Conservation (phyloP, 2,329 filamentous ascomycete species). For the Pseudopyricularia javanii region DNA sequence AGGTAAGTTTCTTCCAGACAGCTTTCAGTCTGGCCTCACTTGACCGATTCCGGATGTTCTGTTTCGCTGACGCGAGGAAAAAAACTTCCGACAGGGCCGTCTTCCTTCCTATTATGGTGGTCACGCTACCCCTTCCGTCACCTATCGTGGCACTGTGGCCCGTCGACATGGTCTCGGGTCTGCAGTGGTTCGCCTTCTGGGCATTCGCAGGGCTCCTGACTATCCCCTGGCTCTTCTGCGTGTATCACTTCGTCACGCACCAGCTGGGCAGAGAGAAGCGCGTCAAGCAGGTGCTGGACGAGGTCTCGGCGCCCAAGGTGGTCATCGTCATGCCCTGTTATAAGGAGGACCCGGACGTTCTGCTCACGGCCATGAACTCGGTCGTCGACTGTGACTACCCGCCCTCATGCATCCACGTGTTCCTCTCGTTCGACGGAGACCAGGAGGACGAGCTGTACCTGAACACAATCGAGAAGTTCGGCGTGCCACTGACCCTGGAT, state of each 20-base stretch:
- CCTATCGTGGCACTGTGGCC: slow-evolving; percentile 66
- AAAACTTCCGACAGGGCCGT: slow-evolving; percentile 44
- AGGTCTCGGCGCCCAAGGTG: slow-evolving; percentile 78
- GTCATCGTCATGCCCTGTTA: slow-evolving; percentile 97
- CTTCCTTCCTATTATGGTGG: slow-evolving; percentile 88
- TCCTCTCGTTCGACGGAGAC: slow-evolving; percentile 89
- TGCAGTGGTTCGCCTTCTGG: slow-evolving; percentile 97
- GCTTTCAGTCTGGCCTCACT: neutral
- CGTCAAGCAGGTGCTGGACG: slow-evolving; percentile 75
- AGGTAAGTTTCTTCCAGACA: neutral
- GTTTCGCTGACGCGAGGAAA: neutral
- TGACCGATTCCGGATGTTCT: neutral
- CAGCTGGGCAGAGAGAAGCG: slow-evolving; percentile 70
- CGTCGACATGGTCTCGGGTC: slow-evolving; percentile 47
- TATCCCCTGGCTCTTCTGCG: slow-evolving; percentile 83
- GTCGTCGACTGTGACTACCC: slow-evolving; percentile 92
- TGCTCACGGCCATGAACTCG: slow-evolving; percentile 79
- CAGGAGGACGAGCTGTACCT: slow-evolving; percentile 81
- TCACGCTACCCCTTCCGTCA: slow-evolving; percentile 73
- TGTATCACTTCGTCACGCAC: slow-evolving; percentile 83
- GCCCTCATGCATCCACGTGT: slow-evolving; percentile 82
- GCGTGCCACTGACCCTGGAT: slow-evolving; percentile 64
- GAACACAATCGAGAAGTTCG: slow-evolving; percentile 72
- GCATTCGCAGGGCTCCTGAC: slow-evolving; percentile 76
- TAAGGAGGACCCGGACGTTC: slow-evolving; percentile 73